Base-by-base conservation (phyloP, 2,329 filamentous ascomycete genomes). In the Pseudogymnoascus sp. region DNA sequence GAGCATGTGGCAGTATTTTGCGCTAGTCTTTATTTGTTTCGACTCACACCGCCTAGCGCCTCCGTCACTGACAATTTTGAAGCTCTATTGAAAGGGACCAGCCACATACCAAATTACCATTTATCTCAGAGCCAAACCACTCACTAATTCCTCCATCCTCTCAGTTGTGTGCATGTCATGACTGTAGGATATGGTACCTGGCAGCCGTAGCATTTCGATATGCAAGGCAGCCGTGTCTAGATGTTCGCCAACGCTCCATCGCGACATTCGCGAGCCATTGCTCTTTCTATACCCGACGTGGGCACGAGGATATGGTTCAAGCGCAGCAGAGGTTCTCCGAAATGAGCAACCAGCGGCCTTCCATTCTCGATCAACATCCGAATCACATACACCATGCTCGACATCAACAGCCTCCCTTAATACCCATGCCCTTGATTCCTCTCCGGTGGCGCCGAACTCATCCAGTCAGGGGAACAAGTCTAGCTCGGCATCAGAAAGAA, bases 131-230 rank as follows among this genome's bases (percentile, higher is more conserved):
- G 28, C 47, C 30, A 18, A 33, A 33, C 47, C 28, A 53, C 9
- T 20, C 33, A 3, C 9, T 35, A 58, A 25, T 58, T 58, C 35
- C 57, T 30, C 37, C 33, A 37, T 58, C 35, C 18, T 37, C 14
- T 38, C 25, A 14, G 14, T 58, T 39, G 8, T 38, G 9, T 38
- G 35, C 57, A 39, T 58, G 57, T 38, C 57, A 58, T 58, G 57
- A 58, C 33, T 37, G 57, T 39, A 58, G 57, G 57, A 58, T 11
- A 58, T 58, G 57, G 57, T 58, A 37, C 37, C 57, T 58, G 57
- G 57, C 37, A 58, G 57, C 57, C 57, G 57, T 30, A 18, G 57
- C 57, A 58, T 58, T 58, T 38, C 37, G 37, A 58, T 37, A 58
- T 58, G 57, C 57, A 58, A 58, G 35, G 33, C 57, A 30, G 57